Base-by-base conservation (phyloP, 2,329 filamentous ascomycete species). In the Xylariaceae sp. region DNA sequence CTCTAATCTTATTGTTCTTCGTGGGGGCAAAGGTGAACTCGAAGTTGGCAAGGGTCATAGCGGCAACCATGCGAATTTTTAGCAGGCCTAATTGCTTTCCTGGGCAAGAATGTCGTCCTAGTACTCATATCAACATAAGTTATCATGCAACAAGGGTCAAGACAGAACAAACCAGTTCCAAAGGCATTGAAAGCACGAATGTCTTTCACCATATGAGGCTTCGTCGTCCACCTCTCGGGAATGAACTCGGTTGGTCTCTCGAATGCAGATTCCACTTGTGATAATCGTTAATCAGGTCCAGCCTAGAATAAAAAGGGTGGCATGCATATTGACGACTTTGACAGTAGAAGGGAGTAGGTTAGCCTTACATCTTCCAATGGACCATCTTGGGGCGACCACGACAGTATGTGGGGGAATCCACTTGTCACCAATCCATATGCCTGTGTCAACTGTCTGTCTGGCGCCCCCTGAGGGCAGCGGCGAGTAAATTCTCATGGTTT, bases 201-300 rank as follows among this genome's bases (percentile, higher is more conserved):
- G 19, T 54, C 43, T 18, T 51, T 59, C 20, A 62, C 44, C 47
- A 62, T 47, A 18, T 56, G 10, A 5, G 56, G 26, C 19, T 54
- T 54, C 4, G 52, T 59, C 4, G 54, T 56, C 59, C 59, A 62
- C 41, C 59, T 48, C 21, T 62, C 53, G 2, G 59, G 59, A 20
- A 62, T 54, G 20, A 57, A 62, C 20, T 62, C 50, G 20, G 44
- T 46, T 19, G 59, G 44, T 21, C 26, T 29, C 37, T 52, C 54
- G 37, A 54, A 62, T 5, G 56, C 53, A 2, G 50, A 29, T 43
- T 57, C 53, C 42, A 55, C 57, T 60, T 7, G n/a, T 18, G n/a
- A n/a, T n/a, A n/a, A n/a, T n/a, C n/a, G n/a, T n/a, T n/a, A n/a
- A n/a, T n/a, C n/a, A n/a, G n/a, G n/a, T n/a, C n/a, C n/a, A n/a